These are phyloP conservation scores for Citeromyces matritensis DNA, from an alignment of 805 yeast genomes.

Conservation along the genomic window DNA sequence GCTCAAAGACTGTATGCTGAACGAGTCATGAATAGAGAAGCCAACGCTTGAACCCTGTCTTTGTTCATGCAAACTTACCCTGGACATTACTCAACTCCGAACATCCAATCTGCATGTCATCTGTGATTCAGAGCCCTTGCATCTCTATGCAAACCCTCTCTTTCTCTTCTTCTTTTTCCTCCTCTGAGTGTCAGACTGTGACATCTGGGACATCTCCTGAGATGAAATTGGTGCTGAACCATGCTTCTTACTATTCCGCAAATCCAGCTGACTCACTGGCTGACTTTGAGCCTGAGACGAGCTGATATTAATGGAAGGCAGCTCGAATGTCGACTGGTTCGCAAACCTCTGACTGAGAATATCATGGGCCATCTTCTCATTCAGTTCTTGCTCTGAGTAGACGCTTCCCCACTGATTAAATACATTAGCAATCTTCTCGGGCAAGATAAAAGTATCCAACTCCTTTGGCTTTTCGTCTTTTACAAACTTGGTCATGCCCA, in stretches of 20 bases:
- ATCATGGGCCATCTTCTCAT: background rate
- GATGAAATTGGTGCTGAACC: slow-evolving; percentile 3
- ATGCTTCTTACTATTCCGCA: slow-evolving; percentile 2
- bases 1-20: no score
- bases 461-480: background rate
- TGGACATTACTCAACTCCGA: no score
- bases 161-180: slow-evolving; percentile 15
- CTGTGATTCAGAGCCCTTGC: no score
- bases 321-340: background rate
- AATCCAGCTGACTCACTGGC: slow-evolving; percentile 3
- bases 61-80: no score
- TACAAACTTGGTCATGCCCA: background rate
- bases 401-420: slow-evolving; percentile 3
- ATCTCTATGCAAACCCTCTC: slow-evolving; percentile 36
- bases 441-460: background rate
- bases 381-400: slow-evolving; percentile 1
- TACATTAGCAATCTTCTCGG: background rate
- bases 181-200: slow-evolving; percentile 1
- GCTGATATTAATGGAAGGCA: background rate
- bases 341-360: background rate
- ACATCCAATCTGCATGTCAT: no score
- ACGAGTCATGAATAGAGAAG: no score
- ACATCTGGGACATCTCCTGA: background rate
- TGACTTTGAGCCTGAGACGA: slow-evolving; percentile 2
- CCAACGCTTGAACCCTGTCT: no score